A percentile compares a stretch with the other conserved stretches of the same genome.
Conservation (phyloP, 345 rosid species). For the Boechera divaricarpa region DNA sequence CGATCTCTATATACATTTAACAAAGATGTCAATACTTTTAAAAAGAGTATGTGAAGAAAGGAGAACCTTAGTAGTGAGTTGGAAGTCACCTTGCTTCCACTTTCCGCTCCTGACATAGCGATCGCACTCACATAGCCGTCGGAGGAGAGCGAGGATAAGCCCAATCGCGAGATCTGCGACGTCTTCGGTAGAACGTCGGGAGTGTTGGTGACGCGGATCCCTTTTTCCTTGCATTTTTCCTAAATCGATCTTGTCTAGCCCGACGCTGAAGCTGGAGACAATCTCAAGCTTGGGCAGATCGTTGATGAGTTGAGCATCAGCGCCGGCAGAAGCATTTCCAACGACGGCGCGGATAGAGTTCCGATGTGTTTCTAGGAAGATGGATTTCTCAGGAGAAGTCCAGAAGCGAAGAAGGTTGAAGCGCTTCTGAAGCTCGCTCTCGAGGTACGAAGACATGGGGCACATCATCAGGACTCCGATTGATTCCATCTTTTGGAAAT, state of each 20-base stretch:
- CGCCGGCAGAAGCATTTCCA: slow-evolving; percentile 61
- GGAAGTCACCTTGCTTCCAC: slow-evolving; percentile 72
- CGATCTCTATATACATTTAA: too few relatives aligned
- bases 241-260: slow-evolving; percentile 85
- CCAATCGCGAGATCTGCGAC: slow-evolving; percentile 91
- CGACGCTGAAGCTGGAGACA: slow-evolving; percentile 75
- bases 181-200: slow-evolving; percentile 90
- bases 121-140: slow-evolving; percentile 72
- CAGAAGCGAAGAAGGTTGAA: slow-evolving; percentile 68
- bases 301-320: slow-evolving; percentile 70
- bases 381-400: slow-evolving; percentile 51
- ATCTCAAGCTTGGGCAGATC: slow-evolving; percentile 77
- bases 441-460: slow-evolving; percentile 65
- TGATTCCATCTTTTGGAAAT: slow-evolving; percentile 53
- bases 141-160: slow-evolving; percentile 66
- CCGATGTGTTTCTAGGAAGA: slow-evolving; percentile 50
- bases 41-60: not conserved
- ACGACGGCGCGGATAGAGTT: slow-evolving; percentile 78
- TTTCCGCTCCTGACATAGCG: slow-evolving; percentile 69
- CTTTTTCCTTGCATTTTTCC: slow-evolving; percentile 69
- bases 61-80: slow-evolving; percentile 75
- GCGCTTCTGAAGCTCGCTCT: slow-evolving; percentile 71
- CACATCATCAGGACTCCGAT: slow-evolving; percentile 75
- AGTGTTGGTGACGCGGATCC: slow-evolving; percentile 79
- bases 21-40: not conserved